Base-by-base conservation (phyloP, 345 rosid genomes). In the Eucalyptus sideroxylon region DNA sequence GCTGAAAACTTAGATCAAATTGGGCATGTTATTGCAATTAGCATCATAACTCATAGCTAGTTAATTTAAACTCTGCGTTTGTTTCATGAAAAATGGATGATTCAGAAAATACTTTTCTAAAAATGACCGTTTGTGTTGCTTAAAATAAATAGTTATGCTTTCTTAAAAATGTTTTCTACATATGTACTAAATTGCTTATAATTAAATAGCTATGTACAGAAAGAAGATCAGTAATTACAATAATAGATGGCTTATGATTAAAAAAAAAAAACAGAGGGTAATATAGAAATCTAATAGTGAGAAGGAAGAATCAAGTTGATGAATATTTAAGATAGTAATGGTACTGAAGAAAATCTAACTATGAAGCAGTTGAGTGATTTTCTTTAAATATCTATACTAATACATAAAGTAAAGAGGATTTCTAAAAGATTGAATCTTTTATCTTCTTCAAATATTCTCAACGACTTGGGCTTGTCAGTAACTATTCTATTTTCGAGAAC, bases 401-500 rank as follows among this genome's bases (percentile, higher is more conserved):
- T 10, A 59, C 30, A 26, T 59, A 27, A 24, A 59, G 67, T 26
- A 59, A 26, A 59, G 30, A 59, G 7, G 67, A 62, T 62, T 62
- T 62, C 8, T 1, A 30, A 30, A 62, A 14, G 72, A 27, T 10
- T 2, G 1, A 14, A 62, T 62, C 16, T 30, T 14, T 30, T 14
- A 3, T 27, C 9, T 13, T 30, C 31, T n/a, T 2, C 17, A 14
- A n/a, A 30, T 60, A 65, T 65, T 15, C 16, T 65, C 37, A 4
- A 53, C 1, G 0, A 53, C 24, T 30, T 30, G 9, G 3, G 9
- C 3, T 1, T 51, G 0, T 51, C 17, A 0, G 4, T 17, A 51
- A 51, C 4, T 0, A 51, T 6, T 51, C 1, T 51, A 4, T 51
- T 51, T 0, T 16, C 1, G 0, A 0, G 0, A 16, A 51, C 9